Percentiles rank a stretch among this genome's conserved stretches.
phyloP scores from a whole-genome alignment of 257 asterid species.

The Scutellaria galericulata region DNA sequence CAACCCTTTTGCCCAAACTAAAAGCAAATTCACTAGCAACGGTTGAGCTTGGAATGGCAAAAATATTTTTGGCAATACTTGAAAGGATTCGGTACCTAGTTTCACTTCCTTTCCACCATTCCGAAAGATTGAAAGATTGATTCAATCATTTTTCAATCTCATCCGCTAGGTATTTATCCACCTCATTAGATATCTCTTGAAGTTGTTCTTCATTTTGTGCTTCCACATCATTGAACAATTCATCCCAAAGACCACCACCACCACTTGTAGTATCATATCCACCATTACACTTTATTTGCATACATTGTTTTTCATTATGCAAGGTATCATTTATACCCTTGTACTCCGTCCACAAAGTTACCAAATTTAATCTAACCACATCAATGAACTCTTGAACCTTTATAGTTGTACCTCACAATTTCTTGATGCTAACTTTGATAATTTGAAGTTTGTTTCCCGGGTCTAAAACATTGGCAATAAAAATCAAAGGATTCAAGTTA shows the following conservation, averaged over 20 bases:
- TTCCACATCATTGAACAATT: slow-evolving; percentile 6
- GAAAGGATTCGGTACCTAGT: not conserved
- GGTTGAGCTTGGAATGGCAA: not conserved
- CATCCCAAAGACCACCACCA: slow-evolving; percentile 17
- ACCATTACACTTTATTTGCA: not conserved
- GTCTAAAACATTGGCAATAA: slow-evolving; percentile 11
- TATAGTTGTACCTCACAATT: not conserved
- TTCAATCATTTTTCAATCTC: too few species aligned
- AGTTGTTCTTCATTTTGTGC: slow-evolving; percentile 15
- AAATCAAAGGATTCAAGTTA: slow-evolving; percentile 3
- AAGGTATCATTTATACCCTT: not conserved
- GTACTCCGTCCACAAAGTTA: slow-evolving; percentile 10
- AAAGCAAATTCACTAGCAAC: slow-evolving; percentile 4
- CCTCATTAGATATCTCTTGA: too few species aligned
- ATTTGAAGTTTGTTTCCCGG: slow-evolving; percentile 12
- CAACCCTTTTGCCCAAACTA: not conserved
- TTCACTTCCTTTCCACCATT: too few species aligned
- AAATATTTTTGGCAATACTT: not conserved
- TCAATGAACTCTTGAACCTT: slow-evolving; percentile 9
- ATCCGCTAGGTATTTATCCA: too few species aligned
- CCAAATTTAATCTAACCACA: not conserved
- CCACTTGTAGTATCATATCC: not conserved
- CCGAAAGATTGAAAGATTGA: too few species aligned
- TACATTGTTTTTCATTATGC: not conserved
- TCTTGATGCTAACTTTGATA: slow-evolving; percentile 13